Evolutionary conservation across 139 green algal genomes (phyloP), one percentile per base, ranked within the genome.

Genomic region (Pseudopediastrum boryanum): DNA sequence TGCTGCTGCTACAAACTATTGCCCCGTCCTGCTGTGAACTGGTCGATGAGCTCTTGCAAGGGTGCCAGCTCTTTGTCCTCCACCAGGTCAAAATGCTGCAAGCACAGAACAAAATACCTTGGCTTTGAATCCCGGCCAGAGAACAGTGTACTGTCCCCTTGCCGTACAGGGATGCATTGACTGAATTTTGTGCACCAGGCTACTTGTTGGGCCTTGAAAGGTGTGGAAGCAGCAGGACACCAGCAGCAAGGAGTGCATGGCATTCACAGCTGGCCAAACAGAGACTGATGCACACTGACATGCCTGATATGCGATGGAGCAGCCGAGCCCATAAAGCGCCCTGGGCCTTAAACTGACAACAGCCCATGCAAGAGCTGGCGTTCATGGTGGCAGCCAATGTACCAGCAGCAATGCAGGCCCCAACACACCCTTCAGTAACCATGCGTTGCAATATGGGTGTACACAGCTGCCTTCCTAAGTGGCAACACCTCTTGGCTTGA

Each of bases 41-140:
- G 86, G 62, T 98, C 93, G 33, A 99, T 97, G 25, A 99, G 89
- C 84, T 99, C 96, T 51, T 94, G 84, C 65, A 99, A 78, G 4
- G 96, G 96, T 29, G 90, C 90, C 73, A 98, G 83, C 82, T 99
- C 96, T 77, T 95, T 95, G 41, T 94, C 85, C 13, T 98, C 94
- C 9, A 99, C 92, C 16, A 99, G 85, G 23, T 90, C 69, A 82
- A 94, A 97, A 71, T 94, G 85, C 88, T 94, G 87, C 78, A 52
- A 33, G 43, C 13, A 51, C 1, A 36, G 35, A 52, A 13, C n/a
- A n/a, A n/a, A n/a, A n/a, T n/a, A n/a, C n/a, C n/a, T n/a, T n/a
- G n/a, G n/a, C n/a, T n/a, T n/a, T n/a, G n/a, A n/a, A n/a, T n/a
- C n/a, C n/a, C n/a, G n/a, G n/a, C n/a, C n/a, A n/a, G n/a, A n/a